These are phyloP conservation scores for Uromyces viciae-fabae DNA, from an alignment of 1,284 basidiomycete genomes.

Conservation along the genomic window DNA sequence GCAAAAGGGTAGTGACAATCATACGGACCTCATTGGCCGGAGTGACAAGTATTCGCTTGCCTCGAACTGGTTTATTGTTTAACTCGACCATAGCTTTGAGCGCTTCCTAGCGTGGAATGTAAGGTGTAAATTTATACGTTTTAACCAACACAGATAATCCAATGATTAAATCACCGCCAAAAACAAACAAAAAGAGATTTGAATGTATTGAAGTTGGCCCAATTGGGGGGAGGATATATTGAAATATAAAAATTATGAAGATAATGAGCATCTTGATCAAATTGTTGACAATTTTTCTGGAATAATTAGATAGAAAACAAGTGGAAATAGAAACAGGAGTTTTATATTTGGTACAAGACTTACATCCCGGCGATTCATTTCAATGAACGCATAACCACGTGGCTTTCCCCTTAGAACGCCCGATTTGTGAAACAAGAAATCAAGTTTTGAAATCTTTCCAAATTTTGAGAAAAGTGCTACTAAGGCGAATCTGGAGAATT, in stretches of 20 bases:
- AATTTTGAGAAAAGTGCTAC: slow-evolving; percentile 84
- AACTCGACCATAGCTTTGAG: slow-evolving; percentile 69
- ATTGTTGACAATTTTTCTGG: neutral
- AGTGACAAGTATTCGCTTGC: slow-evolving; percentile 80
- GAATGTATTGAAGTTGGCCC: no score
- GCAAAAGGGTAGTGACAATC: neutral
- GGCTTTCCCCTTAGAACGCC: slow-evolving; percentile 85
- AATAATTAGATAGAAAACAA: slow-evolving; percentile 14
- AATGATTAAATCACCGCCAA: no score
- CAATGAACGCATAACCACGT: slow-evolving; percentile 88
- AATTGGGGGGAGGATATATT: no score
- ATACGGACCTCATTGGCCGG: slow-evolving; percentile 73
- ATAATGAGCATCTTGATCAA: slow-evolving; percentile 27
- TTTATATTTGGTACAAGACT: no score
- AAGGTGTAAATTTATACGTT: neutral
- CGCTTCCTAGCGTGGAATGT: slow-evolving; percentile 66
- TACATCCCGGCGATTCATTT: slow-evolving; percentile 74
- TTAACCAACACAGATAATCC: no score
- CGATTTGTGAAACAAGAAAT: slow-evolving; percentile 90
- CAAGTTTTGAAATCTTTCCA: slow-evolving; percentile 84
- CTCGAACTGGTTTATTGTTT: slow-evolving; percentile 76
- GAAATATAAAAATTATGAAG: slow-evolving; percentile 12
- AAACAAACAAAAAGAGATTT: no score
- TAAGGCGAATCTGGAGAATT: slow-evolving; percentile 67
- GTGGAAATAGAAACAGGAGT: neutral